Conservation (phyloP, 2,329 filamentous ascomycete species). For the Neoascochyta sp. region DNA sequence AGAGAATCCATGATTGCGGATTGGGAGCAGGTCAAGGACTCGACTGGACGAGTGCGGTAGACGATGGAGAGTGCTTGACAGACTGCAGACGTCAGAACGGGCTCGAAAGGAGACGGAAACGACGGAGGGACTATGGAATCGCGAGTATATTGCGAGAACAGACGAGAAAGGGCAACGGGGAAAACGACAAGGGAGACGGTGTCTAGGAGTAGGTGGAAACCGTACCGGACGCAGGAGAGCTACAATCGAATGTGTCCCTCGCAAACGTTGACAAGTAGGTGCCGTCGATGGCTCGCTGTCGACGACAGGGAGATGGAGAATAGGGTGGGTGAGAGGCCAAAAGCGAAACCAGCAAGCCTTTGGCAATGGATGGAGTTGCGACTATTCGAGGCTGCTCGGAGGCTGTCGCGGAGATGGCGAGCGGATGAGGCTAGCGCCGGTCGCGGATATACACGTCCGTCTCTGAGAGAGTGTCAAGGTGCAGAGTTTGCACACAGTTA, state of each 20-base stretch:
- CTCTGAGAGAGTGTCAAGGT: conserved; percentile 32
- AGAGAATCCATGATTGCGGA: conserved; percentile 74
- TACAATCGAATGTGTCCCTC: conserved; percentile 99
- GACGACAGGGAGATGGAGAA: no score
- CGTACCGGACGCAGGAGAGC: conserved; percentile 73
- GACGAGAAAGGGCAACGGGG: no score
- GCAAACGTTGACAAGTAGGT: conserved; percentile 48
- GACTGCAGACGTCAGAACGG: conserved; percentile 35
- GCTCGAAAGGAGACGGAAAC: conserved; percentile 27
- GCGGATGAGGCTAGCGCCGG: conserved; percentile 31
- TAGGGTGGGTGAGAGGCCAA: conserved; percentile 37
- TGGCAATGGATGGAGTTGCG: conserved; percentile 26
- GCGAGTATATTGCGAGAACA: conserved; percentile 30
- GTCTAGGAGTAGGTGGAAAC: conserved; percentile 21
- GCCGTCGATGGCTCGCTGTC: conserved; percentile 25
- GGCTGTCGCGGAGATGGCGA: conserved; percentile 25
- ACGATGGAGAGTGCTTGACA: conserved; percentile 32
- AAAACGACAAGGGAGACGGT: conserved; percentile 15
- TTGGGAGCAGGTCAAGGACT: no score
- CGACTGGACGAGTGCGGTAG: no score
- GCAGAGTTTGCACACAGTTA: conserved; percentile 20
- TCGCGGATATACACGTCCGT: conserved; percentile 22
- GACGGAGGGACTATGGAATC: conserved; percentile 30
- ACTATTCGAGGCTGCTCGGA: conserved; percentile 26
- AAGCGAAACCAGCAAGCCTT: conserved; percentile 45